These are phyloP conservation scores for Daldinia decipiens DNA, from an alignment of 495 filamentous ascomycete genomes.

Conservation along the genomic window DNA sequence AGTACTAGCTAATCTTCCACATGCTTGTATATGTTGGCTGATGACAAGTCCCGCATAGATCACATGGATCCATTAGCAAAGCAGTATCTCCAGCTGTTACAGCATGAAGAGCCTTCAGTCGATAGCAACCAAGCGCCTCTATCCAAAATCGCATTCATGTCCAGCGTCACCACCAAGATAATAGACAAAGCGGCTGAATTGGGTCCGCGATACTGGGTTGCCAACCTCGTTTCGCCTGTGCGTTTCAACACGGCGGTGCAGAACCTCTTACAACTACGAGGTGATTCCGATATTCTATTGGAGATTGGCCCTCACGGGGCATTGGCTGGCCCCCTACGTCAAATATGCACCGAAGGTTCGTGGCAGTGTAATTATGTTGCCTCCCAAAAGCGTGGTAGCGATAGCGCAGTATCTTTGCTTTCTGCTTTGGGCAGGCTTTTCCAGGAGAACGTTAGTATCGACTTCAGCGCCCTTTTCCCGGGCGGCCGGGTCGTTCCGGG, in stretches of 20 bases:
- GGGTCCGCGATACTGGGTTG: conserved; percentile 45
- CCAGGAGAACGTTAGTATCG: conserved; percentile 33
- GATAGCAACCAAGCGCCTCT: neutral
- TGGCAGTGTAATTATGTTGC: neutral
- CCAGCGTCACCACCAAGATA: neutral
- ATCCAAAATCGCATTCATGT: conserved; percentile 2
- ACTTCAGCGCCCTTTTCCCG: conserved; percentile 40
- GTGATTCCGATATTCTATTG: conserved; percentile 47
- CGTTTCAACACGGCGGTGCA: conserved; percentile 50
- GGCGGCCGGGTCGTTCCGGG: conserved; percentile 48
- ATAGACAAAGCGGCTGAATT: conserved; percentile 12
- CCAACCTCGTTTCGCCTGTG: conserved; percentile 48
- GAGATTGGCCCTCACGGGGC: conserved; percentile 25
- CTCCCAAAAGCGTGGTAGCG: neutral
- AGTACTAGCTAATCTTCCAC: neutral
- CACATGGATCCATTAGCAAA: neutral
- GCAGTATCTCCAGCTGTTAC: neutral
- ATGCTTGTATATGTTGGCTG: neutral
- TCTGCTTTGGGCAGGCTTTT: neutral
- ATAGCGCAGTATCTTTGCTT: neutral
- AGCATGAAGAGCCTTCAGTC: neutral
- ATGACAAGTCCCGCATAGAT: neutral
- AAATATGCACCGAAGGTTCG: neutral
- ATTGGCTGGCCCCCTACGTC: neutral
- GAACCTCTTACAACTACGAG: conserved; percentile 32